Conservation (phyloP, 2,329 filamentous ascomycete species). For the Parascedosporium putredinis region DNA sequence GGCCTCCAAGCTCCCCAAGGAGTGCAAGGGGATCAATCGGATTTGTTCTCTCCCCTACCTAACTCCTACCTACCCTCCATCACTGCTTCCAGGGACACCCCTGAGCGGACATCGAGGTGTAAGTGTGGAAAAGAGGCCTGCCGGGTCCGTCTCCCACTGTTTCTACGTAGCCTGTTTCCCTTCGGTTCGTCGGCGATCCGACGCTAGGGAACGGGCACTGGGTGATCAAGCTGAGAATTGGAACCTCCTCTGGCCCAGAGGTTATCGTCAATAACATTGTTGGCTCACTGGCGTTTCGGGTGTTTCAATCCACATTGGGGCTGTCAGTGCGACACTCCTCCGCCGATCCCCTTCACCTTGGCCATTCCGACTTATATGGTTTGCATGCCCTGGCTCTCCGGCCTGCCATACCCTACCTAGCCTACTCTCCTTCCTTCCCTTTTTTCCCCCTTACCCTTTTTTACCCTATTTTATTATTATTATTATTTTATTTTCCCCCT, state of each 20-base stretch:
- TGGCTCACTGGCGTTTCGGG: conserved; percentile 11
- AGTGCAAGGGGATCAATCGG: neutral
- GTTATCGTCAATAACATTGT: conserved; percentile 2
- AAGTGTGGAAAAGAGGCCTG: neutral
- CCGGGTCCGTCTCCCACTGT: neutral
- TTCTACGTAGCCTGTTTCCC: neutral
- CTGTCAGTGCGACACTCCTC: conserved; percentile 10
- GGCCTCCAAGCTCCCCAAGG: neutral
- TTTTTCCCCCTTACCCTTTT: neutral
- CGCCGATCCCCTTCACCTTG: conserved; percentile 8
- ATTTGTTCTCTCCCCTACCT: neutral
- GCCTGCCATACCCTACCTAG: neutral
- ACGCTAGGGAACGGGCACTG: conserved; percentile 2
- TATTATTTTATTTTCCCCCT: too few relatives aligned
- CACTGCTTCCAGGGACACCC: neutral
- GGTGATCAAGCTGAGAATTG: conserved; percentile 7
- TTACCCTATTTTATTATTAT: too few relatives aligned
- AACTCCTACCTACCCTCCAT: neutral
- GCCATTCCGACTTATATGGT: conserved; percentile 5
- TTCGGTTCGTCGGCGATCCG: conserved; percentile 9
- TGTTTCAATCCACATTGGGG: conserved; percentile 10
- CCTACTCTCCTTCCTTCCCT: neutral
- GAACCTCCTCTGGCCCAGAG: conserved; percentile 1
- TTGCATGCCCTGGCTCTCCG: conserved; percentile 3
- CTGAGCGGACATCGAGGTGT: neutral